These are phyloP conservation scores for Pneumocystis wakefieldiae DNA, from an alignment of 1,139 yeast genomes.

Conservation along the genomic window DNA sequence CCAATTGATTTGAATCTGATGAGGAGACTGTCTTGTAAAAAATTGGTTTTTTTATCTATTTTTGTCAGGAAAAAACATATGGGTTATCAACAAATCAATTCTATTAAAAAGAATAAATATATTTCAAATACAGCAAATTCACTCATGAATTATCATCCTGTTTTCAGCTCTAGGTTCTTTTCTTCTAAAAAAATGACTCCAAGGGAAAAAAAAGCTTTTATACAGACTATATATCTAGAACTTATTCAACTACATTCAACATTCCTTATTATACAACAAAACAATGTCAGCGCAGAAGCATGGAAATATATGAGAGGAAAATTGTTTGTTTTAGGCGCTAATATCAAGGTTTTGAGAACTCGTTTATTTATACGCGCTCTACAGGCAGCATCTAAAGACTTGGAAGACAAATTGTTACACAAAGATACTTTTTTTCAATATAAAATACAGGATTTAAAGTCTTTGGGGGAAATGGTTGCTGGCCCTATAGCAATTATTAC, in stretches of 20 bases:
- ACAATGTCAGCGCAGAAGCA: neutral
- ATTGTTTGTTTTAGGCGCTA: neutral
- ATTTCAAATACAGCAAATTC: neutral
- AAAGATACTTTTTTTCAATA: neutral
- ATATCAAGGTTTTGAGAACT: neutral
- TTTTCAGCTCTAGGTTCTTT: neutral
- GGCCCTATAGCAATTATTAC: neutral
- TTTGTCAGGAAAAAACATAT: no score
- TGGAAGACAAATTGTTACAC: neutral
- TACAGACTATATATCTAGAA: neutral
- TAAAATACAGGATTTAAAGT: neutral
- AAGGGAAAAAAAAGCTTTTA: neutral
- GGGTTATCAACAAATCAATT: neutral
- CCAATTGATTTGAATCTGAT: no score
- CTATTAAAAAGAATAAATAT: neutral
- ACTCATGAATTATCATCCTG: neutral
- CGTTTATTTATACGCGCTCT: neutral
- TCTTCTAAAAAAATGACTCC: neutral
- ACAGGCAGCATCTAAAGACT: neutral
- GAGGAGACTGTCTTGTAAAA: neutral
- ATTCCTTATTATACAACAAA: neutral
- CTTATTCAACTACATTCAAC: neutral
- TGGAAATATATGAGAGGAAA: neutral
- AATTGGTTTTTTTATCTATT: neutral
- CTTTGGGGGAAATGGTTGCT: neutral